Percentiles rank a stretch among this genome's conserved stretches.
These are phyloP conservation scores for Botrytis deweyae DNA, from an alignment of 2,329 filamentous ascomycete species.

Conservation along the genomic window DNA sequence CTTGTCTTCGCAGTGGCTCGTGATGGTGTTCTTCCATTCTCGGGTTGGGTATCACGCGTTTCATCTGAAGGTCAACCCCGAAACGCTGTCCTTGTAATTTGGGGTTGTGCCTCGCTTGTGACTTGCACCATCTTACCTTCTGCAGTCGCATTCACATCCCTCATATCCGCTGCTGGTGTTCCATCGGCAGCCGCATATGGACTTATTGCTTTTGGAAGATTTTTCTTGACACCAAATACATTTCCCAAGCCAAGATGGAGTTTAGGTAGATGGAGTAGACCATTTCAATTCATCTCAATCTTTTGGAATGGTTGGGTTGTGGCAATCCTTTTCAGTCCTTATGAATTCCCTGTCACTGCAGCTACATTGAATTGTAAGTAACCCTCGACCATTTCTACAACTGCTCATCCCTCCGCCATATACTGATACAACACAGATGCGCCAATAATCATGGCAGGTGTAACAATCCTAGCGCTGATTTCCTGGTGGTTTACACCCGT, in stretches of 20 bases:
- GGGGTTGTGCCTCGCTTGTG: slow-evolving; percentile 22
- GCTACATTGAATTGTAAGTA: slow-evolving; percentile 19
- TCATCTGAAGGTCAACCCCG: slow-evolving; percentile 24
- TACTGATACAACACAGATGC: slow-evolving; percentile 17
- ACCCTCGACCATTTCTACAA: neutral
- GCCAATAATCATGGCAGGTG: slow-evolving; percentile 26
- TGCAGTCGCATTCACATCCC: slow-evolving; percentile 23
- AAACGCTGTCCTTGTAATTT: slow-evolving; percentile 25
- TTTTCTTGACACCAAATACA: slow-evolving; percentile 23
- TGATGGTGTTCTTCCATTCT: slow-evolving; percentile 25
- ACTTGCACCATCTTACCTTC: slow-evolving; percentile 26
- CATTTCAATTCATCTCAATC: slow-evolving; percentile 23
- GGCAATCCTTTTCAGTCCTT: slow-evolving; percentile 24
- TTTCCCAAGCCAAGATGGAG: slow-evolving; percentile 24
- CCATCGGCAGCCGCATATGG: slow-evolving; percentile 25
- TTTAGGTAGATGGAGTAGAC: slow-evolving; percentile 22
- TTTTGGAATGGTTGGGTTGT: slow-evolving; percentile 27
- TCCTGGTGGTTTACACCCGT: slow-evolving; percentile 25
- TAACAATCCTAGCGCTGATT: slow-evolving; percentile 23
- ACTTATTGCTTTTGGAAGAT: slow-evolving; percentile 24
- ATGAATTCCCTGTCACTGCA: slow-evolving; percentile 16
- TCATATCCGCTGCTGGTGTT: slow-evolving; percentile 25
- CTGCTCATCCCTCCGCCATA: neutral
- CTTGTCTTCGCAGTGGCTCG: slow-evolving; percentile 27
- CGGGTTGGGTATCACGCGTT: slow-evolving; percentile 20